Evolutionary conservation across 495 filamentous ascomycete species (phyloP).

Genomic region (Aspergillus saccharolyticus): DNA sequence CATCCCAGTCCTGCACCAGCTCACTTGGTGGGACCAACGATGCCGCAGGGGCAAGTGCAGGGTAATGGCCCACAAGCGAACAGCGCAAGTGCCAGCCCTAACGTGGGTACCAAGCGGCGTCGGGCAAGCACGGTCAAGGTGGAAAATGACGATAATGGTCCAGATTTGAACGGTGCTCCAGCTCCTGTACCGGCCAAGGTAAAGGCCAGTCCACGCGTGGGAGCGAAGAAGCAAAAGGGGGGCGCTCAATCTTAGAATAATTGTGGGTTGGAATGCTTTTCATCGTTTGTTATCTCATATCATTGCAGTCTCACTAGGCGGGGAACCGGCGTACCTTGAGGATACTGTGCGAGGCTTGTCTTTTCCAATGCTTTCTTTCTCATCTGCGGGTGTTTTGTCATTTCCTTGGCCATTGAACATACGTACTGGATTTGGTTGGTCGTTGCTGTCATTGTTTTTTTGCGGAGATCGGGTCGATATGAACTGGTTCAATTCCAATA

Average conservation of each 20-base stretch:
- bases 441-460: conserved; percentile 11
- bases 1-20: conserved; percentile 45
- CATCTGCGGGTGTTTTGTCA: conserved; percentile 18
- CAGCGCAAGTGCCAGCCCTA: conserved; percentile 82
- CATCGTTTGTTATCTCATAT: conserved; percentile 14
- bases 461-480: conserved; percentile 17
- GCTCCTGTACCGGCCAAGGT: conserved; percentile 41
- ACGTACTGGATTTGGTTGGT: conserved; percentile 18
- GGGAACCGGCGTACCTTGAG: conserved; percentile 33
- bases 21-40: conserved; percentile 43
- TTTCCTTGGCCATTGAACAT: conserved; percentile 17
- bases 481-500: conserved; percentile 6
- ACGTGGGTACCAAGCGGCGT: conserved; percentile 70
- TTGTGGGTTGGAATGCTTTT: conserved; percentile 7
- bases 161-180: conserved; percentile 47
- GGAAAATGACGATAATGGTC: conserved; percentile 57
- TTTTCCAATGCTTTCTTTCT: conserved; percentile 18
- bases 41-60: conserved; percentile 64
- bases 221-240: conserved; percentile 53
- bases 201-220: conserved; percentile 52
- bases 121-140: conserved; percentile 71
- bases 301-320: conserved; percentile 26
- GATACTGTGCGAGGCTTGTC: conserved; percentile 27
- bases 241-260: conserved; percentile 20
- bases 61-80: conserved; percentile 58